Percentiles rank a stretch among this genome's conserved stretches.
Conservation (phyloP, 352 stramenopile genomes). For the Globisporangium takayamanum region DNA sequence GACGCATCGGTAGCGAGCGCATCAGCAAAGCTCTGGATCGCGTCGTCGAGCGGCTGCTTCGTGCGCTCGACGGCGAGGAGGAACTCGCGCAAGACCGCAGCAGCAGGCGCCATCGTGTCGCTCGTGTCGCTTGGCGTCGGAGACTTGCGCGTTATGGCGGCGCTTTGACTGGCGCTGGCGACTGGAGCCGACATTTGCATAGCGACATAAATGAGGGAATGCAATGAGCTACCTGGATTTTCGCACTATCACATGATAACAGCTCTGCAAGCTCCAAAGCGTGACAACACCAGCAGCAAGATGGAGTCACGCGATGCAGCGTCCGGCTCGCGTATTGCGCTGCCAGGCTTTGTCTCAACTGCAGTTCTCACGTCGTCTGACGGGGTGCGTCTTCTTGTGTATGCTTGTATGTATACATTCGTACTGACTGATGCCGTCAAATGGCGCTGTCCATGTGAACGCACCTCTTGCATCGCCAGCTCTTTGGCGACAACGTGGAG, state of each 20-base stretch:
- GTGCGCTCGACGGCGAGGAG: conserved; percentile 53
- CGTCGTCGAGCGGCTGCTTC: conserved; percentile 51
- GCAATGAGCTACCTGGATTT: neutral
- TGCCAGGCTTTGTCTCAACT: conserved; percentile 79
- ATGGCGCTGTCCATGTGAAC: neutral
- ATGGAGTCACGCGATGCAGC: neutral
- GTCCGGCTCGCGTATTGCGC: conserved; percentile 5
- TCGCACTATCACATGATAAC: neutral
- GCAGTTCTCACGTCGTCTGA: conserved; percentile 79
- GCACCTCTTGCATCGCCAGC: conserved; percentile 24
- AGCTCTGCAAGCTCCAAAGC: neutral
- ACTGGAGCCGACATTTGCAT: neutral
- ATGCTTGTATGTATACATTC: neutral
- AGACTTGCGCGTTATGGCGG: neutral
- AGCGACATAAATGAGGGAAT: neutral
- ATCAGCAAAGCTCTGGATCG: conserved; percentile 33
- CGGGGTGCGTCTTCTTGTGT: conserved; percentile 35
- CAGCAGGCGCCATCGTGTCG: conserved; percentile 5
- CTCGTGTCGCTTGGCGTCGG: neutral
- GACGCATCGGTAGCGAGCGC: conserved; percentile 10
- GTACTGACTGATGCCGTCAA: neutral
- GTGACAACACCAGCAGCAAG: neutral
- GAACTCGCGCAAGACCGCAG: conserved; percentile 49
- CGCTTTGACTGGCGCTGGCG: conserved; percentile 2
- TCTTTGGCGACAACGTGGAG: conserved; percentile 85